phyloP scores from a whole-genome alignment of 2,329 filamentous ascomycete genomes.

The Cladophialophora immunda region DNA sequence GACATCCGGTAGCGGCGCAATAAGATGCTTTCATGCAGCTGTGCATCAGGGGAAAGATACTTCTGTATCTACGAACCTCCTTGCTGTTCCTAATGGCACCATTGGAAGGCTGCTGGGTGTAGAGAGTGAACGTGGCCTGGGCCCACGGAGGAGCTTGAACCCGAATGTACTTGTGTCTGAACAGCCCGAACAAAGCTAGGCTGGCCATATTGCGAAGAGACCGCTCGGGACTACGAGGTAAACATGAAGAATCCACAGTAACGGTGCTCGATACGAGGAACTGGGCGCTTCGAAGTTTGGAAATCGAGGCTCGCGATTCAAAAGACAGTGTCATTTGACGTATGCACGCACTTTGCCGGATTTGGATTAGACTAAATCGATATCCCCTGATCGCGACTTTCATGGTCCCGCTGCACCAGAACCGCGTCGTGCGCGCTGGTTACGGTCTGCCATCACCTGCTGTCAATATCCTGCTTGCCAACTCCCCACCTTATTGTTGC shows the following conservation, averaged over 20 bases:
- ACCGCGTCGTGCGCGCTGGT: conserved; percentile 22
- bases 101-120: not conserved
- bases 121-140: not conserved
- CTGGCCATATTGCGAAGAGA: not conserved
- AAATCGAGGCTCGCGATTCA: not conserved
- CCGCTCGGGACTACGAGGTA: not conserved
- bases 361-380: not conserved
- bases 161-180: not conserved
- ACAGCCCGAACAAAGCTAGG: not conserved
- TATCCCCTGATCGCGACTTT: conserved; percentile 24
- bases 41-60: not conserved
- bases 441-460: not conserved
- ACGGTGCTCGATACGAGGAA: not conserved
- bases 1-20: not conserved
- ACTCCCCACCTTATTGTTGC: not conserved
- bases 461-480: not conserved
- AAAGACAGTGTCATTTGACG: conserved; percentile 23
- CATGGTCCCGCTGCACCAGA: conserved; percentile 1
- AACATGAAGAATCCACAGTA: not conserved
- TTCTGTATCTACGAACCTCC: not conserved
- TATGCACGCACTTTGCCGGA: conserved; percentile 14
- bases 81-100: not conserved
- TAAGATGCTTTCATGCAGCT: not conserved
- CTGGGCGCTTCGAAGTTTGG: not conserved
- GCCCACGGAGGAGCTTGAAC: not conserved